Evolutionary conservation across 768 basidiomycete species (phyloP).

Genomic region (Tricholomella constricta): DNA sequence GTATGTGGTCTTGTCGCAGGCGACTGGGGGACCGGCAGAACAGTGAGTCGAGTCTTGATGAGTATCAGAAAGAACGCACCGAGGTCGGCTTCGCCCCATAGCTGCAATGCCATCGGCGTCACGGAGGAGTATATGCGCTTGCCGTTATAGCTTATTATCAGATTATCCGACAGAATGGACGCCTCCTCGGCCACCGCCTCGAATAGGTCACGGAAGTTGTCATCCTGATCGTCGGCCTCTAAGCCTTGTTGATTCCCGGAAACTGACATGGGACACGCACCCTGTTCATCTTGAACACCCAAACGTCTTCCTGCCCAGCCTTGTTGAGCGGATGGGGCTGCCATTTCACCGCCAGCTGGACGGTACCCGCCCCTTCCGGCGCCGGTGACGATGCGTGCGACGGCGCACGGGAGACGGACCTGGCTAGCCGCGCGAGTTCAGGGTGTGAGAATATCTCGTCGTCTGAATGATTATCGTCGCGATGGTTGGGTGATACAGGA

Average conservation of each 20-base stretch:
- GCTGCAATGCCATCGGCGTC: constrained; percentile 62
- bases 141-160: constrained; percentile 63
- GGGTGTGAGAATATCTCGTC: constrained; percentile 58
- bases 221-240: constrained; percentile 44
- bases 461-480: constrained; percentile 45
- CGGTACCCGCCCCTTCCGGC: constrained; percentile 34
- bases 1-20: constrained; percentile 62
- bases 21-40: constrained; percentile 44
- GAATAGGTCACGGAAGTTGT: constrained; percentile 65
- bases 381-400: constrained; percentile 29
- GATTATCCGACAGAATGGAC: constrained; percentile 45
- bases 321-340: constrained; percentile 60
- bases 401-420: constrained; percentile 27
- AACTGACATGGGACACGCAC: constrained; percentile 35
- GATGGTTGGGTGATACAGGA: constrained; percentile 47
- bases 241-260: neutral
- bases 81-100: constrained; percentile 70
- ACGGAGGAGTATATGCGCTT: constrained; percentile 70
- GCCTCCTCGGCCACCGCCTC: constrained; percentile 67
- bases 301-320: constrained; percentile 38
- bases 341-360: constrained; percentile 64
- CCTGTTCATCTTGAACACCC: constrained; percentile 59
- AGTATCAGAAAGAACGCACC: constrained; percentile 38
- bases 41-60: neutral
- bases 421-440: constrained; percentile 61